A percentile compares a stretch with the other conserved stretches of the same genome.
Evolutionary conservation across 2,329 filamentous ascomycete genomes (phyloP).

Genomic region (Tolypocladium paradoxum): DNA sequence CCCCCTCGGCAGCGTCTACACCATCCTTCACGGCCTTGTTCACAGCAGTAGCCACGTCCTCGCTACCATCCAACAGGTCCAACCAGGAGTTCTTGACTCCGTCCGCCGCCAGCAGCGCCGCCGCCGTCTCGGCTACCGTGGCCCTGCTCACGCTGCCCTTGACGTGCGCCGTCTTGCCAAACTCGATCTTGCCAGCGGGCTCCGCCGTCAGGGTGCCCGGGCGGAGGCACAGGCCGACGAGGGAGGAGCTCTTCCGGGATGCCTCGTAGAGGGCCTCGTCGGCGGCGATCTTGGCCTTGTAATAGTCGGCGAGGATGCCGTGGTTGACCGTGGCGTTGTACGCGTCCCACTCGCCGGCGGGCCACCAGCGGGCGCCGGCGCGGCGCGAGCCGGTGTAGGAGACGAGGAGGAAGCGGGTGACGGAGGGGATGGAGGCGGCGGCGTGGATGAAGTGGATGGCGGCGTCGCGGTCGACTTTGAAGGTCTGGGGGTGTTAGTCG

Average conservation of each 20-base stretch:
- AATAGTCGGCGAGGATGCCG: slow-evolving; percentile 39
- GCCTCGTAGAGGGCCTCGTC: slow-evolving; percentile 45
- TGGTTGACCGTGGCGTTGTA: slow-evolving; percentile 28
- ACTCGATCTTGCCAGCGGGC: slow-evolving; percentile 33
- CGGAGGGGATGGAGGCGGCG: slow-evolving; percentile 38
- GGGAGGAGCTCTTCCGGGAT: slow-evolving; percentile 26
- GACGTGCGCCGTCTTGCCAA: slow-evolving; percentile 32
- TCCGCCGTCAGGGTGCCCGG: slow-evolving; percentile 40
- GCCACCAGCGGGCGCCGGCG: slow-evolving; percentile 43
- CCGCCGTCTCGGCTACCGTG: slow-evolving; percentile 48
- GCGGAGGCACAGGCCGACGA: slow-evolving; percentile 42
- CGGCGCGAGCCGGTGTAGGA: slow-evolving; percentile 49
- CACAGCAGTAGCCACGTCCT: slow-evolving; percentile 36
- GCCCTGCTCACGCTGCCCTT: slow-evolving; percentile 38
- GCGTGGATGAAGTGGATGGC: slow-evolving; percentile 52
- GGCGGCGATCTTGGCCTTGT: slow-evolving; percentile 48
- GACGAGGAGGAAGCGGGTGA: slow-evolving; percentile 54
- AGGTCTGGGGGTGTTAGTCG: slow-evolving; percentile 38
- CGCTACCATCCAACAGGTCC: slow-evolving; percentile 43
- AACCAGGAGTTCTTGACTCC: slow-evolving; percentile 39
- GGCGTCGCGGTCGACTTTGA: slow-evolving; percentile 51
- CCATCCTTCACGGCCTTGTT: slow-evolving; percentile 35
- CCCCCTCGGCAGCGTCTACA: slow-evolving; percentile 42
- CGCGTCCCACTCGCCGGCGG: slow-evolving; percentile 36
- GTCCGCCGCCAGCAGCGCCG: slow-evolving; percentile 40